Evolutionary conservation across 352 stramenopile genomes (phyloP), one percentile per base, ranked within the genome.

Genomic region (Phytophthora pseudosyringae): DNA sequence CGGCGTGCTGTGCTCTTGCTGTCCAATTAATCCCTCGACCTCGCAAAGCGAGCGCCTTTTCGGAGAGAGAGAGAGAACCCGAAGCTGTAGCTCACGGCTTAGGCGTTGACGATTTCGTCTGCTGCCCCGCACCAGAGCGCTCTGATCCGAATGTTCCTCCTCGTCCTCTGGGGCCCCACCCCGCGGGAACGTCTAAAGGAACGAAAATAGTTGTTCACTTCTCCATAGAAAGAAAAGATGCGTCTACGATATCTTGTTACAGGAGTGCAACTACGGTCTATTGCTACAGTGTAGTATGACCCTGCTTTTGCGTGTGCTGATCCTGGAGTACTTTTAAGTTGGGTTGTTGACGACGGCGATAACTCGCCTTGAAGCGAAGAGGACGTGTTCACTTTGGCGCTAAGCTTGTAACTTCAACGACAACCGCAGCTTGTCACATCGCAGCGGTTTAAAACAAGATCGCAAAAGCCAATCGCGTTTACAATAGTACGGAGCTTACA

Each of bases 401-500:
- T 21, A 21, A 21, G 21, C 21, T 21, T 21, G 2, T 2, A 21
- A 2, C 21, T 21, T 46, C 40, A 46, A 29, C 10, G 40, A 31
- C 9, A 44, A 35, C 54, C 12, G 18, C 40, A 46, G 25, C 21
- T n/a, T 18, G 9, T 12, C 25, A 26, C 38, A 44, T 1, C 7
- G 31, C 31, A 35, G 12, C 46, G 18, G 29, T 16, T 44, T 40
- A 16, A 15, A 10, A 48, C 25, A 43, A n/a, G 28, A 60, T 39
- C 33, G 38, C 15, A 53, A 49, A 59, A 50, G 49, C 41, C 35
- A 55, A 47, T 65, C 32, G 26, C 62, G 64, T 63, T 67, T 63
- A 63, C 48, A 71, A 63, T 67, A 21, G 21, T 21, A 53, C 48
- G n/a, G 32, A 62, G 50, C 18, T 64, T 54, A 55, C 41, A 55